Conservation (phyloP, 345 rosid genomes). For the Lepidium africanum region DNA sequence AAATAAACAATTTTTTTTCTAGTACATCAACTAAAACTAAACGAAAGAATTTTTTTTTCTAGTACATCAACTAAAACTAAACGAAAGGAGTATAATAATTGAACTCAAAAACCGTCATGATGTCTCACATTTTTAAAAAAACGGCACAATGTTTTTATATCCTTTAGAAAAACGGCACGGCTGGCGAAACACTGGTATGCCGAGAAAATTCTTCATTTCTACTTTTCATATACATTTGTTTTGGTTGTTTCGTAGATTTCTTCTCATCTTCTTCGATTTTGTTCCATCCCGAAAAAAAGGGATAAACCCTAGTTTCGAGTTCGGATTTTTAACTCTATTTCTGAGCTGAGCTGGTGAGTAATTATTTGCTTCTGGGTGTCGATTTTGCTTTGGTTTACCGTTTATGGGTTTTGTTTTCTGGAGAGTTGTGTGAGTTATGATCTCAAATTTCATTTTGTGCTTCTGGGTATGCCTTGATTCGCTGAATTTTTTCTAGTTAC, state of each 20-base stretch:
- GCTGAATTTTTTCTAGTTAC: too few relatives aligned
- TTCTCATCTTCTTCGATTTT: too few relatives aligned
- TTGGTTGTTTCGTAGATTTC: slow-evolving; percentile 31
- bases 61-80: too few relatives aligned
- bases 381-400: background rate
- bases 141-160: background rate
- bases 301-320: slow-evolving; percentile 26
- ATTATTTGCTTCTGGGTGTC: slow-evolving; percentile 24
- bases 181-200: slow-evolving; percentile 16
- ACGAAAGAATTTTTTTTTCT: too few relatives aligned
- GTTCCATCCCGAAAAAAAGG: slow-evolving; percentile 15
- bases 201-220: slow-evolving; percentile 27
- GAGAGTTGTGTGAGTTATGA: slow-evolving; percentile 15
- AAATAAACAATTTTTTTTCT: too few relatives aligned
- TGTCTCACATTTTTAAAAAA: too few relatives aligned
- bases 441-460: slow-evolving; percentile 11
- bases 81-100: too few relatives aligned
- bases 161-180: background rate
- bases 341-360: slow-evolving; percentile 31
- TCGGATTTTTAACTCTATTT: slow-evolving; percentile 20
- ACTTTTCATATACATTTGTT: slow-evolving; percentile 28
- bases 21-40: too few relatives aligned
- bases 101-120: too few relatives aligned
- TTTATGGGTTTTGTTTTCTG: slow-evolving; percentile 1
- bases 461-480: background rate